These are phyloP conservation scores for Herpetomonas samuelpessoai DNA, from an alignment of 208 protist species.

Conservation along the genomic window DNA sequence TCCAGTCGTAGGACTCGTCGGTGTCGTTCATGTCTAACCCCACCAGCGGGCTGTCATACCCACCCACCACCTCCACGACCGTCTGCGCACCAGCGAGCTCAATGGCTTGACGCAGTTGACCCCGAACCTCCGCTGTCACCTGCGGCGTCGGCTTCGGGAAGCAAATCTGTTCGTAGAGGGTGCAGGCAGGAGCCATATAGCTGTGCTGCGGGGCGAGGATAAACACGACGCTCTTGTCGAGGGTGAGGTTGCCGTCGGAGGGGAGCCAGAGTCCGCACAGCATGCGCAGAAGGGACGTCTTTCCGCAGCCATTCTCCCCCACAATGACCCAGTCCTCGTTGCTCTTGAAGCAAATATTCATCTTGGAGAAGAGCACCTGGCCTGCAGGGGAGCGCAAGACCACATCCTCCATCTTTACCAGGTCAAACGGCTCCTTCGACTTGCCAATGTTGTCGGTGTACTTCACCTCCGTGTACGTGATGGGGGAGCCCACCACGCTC, in stretches of 20 bases:
- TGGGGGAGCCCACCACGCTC: conserved; percentile 9
- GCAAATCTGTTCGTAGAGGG: conserved; percentile 79
- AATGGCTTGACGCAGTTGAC: conserved; percentile 49
- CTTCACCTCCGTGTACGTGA: conserved; percentile 42
- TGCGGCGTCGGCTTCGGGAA: conserved; percentile 42
- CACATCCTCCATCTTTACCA: conserved; percentile 55
- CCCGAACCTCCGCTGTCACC: conserved; percentile 26
- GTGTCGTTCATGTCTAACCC: conserved; percentile 37
- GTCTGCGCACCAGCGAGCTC: conserved; percentile 63
- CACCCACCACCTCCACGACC: conserved; percentile 70
- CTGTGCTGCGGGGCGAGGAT: conserved; percentile 75
- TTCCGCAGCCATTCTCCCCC: conserved; percentile 83
- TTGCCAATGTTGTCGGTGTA: conserved; percentile 6
- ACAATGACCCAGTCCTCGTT: conserved; percentile 82
- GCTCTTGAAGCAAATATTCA: conserved; percentile 54
- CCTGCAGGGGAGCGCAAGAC: conserved; percentile 55
- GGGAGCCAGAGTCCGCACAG: conserved; percentile 78
- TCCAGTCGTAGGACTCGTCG: conserved; percentile 77
- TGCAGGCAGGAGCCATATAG: conserved; percentile 83
- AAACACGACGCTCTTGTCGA: conserved; percentile 45
- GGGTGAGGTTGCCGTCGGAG: conserved; percentile 35
- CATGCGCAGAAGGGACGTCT: conserved; percentile 85
- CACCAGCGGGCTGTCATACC: conserved; percentile 65
- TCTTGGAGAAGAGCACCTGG: conserved; percentile 48
- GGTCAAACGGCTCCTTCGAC: conserved; percentile 18